A percentile compares a stretch with the other conserved stretches of the same genome.
Conservation (phyloP, 176 grass and related monocot genomes). For the Rhynchospora breviuscula region DNA sequence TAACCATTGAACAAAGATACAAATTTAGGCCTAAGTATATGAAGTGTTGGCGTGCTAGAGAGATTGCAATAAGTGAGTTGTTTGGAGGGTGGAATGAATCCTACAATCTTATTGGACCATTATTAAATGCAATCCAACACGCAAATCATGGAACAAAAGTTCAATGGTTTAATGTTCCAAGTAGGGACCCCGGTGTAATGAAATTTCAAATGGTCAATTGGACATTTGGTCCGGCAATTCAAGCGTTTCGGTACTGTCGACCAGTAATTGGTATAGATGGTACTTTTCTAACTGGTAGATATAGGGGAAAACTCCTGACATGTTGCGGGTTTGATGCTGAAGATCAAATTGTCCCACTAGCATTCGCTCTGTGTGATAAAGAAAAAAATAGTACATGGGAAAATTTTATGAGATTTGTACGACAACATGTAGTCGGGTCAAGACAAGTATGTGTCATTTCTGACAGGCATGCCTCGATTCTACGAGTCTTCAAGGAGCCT, state of each 20-base stretch:
- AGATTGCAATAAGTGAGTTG: not conserved
- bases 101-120: not conserved
- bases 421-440: not conserved
- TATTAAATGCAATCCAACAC: not conserved
- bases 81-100: not conserved
- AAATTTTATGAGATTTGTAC: not conserved
- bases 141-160: not conserved
- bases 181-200: not conserved
- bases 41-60: not conserved
- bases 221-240: not conserved
- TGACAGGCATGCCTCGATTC: not conserved
- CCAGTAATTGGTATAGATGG: not conserved
- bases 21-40: not conserved
- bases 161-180: not conserved
- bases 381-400: not conserved
- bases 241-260: not conserved
- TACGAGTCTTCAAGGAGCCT: not conserved
- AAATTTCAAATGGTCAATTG: not conserved
- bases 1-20: not conserved
- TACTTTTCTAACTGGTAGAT: not conserved
- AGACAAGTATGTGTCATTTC: not conserved
- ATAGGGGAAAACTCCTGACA: not conserved
- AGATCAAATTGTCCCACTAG: not conserved
- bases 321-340: not conserved
- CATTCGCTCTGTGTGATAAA: not conserved